phyloP scores from a whole-genome alignment of 768 basidiomycete genomes.

The Tricholoma saponaceum region DNA sequence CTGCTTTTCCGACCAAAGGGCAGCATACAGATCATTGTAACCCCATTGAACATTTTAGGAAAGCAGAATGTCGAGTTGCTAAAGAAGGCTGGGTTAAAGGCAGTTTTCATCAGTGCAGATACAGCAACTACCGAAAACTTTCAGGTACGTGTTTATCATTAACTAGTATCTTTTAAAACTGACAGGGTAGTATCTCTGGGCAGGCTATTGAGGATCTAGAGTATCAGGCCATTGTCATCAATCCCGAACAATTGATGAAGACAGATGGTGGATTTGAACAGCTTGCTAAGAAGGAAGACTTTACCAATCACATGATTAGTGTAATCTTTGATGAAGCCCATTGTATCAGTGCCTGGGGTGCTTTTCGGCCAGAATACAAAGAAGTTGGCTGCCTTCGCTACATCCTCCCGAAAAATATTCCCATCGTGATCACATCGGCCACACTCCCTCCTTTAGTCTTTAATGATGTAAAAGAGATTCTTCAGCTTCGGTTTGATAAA shows the following conservation, averaged over 20 bases:
- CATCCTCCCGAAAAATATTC: too few species aligned
- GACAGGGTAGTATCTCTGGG: too few species aligned
- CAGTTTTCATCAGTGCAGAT: constrained; percentile 15
- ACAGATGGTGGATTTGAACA: background rate
- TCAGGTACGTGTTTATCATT: background rate
- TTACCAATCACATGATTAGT: constrained; percentile 17
- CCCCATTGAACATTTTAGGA: constrained; percentile 21
- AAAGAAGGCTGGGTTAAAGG: constrained; percentile 11
- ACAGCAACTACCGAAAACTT: constrained; percentile 15
- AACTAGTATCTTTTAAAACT: background rate
- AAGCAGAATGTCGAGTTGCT: constrained; percentile 14
- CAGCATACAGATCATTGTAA: constrained; percentile 21
- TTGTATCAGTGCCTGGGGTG: constrained; percentile 25
- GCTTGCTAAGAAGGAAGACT: constrained; percentile 2
- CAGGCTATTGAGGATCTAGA: background rate
- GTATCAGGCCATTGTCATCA: background rate
- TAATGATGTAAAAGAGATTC: too few species aligned
- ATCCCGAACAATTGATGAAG: background rate
- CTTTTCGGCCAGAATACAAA: constrained; percentile 24
- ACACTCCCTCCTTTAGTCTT: too few species aligned
- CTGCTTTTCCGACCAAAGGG: constrained; percentile 15
- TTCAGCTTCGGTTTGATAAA: too few species aligned
- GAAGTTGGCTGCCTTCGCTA: constrained; percentile 8
- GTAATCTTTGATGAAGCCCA: constrained; percentile 29
- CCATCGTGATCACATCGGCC: too few species aligned